phyloP scores from a whole-genome alignment of 192 early-diverging fungal genomes.

The Backusella sp. region DNA sequence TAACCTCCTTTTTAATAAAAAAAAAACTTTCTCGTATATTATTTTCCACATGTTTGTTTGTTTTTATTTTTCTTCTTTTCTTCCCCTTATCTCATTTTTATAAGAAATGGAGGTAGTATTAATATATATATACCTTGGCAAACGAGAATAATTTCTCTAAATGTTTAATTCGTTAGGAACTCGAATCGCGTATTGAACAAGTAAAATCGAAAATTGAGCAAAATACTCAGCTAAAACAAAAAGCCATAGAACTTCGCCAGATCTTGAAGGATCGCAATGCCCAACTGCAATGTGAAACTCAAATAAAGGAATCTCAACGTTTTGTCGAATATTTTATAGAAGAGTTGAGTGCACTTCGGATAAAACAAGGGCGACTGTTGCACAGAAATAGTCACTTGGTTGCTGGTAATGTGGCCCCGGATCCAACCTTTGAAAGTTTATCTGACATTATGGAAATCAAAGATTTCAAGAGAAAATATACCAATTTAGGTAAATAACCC shows the following conservation, averaged over 20 bases:
- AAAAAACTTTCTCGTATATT: neutral
- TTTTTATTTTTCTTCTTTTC: neutral
- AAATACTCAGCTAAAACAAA: conserved; percentile 37
- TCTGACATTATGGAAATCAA: neutral
- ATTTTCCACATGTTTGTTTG: conserved; percentile 4
- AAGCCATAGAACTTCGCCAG: conserved; percentile 54
- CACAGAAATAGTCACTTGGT: neutral
- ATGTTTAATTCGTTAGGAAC: conserved; percentile 5
- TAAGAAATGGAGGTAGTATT: neutral
- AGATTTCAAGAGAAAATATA: conserved; percentile 1
- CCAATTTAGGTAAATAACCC: neutral
- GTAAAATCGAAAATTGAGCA: conserved; percentile 41
- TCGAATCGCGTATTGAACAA: conserved; percentile 29
- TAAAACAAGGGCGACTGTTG: neutral
- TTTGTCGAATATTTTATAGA: conserved; percentile 65
- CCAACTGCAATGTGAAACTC: conserved; percentile 74
- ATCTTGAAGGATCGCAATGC: conserved; percentile 62
- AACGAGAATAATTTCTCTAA: too few species aligned
- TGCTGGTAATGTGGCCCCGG: neutral
- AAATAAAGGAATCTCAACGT: conserved; percentile 64
- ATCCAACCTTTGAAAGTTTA: neutral
- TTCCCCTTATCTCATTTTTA: neutral
- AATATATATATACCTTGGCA: neutral
- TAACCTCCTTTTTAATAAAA: conserved; percentile 7
- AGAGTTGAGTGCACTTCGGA: conserved; percentile 58